Evolutionary conservation across 345 rosid species (phyloP).

Genomic region (Hibiscus tridactylites): DNA sequence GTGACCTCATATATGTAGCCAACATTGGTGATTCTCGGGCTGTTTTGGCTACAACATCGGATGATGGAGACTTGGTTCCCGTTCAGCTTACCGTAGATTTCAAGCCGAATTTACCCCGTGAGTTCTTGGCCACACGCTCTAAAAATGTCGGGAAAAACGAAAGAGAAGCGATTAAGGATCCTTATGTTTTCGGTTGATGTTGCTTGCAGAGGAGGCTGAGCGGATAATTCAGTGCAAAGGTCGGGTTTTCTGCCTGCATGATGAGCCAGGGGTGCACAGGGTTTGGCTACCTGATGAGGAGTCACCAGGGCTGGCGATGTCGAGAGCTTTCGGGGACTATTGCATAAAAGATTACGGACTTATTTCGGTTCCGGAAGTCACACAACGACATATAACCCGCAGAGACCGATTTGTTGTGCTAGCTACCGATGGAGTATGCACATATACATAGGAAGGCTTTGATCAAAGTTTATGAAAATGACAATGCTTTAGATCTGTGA

Average conservation of each 20-base stretch:
- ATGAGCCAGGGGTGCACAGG: slow-evolving; percentile 90
- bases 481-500: not conserved
- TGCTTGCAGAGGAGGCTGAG: slow-evolving; percentile 71
- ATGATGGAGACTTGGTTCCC: slow-evolving; percentile 61
- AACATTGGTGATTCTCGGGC: slow-evolving; percentile 96
- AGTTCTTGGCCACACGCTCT: slow-evolving; percentile 17
- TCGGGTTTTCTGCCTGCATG: slow-evolving; percentile 61
- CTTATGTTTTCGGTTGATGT: slow-evolving; percentile 2
- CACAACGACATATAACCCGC: slow-evolving; percentile 58
- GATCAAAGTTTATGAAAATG: not conserved
- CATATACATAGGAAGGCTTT: not conserved
- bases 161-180: not conserved
- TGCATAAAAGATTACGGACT: slow-evolving; percentile 78
- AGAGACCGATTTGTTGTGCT: slow-evolving; percentile 71
- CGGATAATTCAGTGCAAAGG: slow-evolving; percentile 66
- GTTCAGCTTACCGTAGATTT: slow-evolving; percentile 84
- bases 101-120: slow-evolving; percentile 81
- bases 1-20: slow-evolving; percentile 54
- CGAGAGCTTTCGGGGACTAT: slow-evolving; percentile 93
- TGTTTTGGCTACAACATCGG: slow-evolving; percentile 66
- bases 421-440: slow-evolving; percentile 80
- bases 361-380: slow-evolving; percentile 85
- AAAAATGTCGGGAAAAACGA: not conserved
- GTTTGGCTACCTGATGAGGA: slow-evolving; percentile 80
- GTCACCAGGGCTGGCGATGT: slow-evolving; percentile 90